Evolutionary conservation across 257 asterid species (phyloP).

Genomic region (Gentiana macrophylla): DNA sequence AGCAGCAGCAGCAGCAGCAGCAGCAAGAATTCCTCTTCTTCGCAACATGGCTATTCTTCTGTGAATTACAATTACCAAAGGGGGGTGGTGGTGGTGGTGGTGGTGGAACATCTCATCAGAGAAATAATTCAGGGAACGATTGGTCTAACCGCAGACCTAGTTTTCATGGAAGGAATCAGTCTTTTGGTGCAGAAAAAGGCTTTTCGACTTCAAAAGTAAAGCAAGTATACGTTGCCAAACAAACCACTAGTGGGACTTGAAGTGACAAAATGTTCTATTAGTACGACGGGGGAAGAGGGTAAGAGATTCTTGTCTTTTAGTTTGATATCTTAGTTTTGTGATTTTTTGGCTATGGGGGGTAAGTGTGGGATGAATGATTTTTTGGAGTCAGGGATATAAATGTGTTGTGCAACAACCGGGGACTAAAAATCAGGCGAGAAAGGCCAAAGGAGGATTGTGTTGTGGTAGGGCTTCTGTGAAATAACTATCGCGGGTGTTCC

Average conservation of each 20-base stretch:
- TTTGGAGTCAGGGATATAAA: no score
- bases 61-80: conserved; percentile 37
- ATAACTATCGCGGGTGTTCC: no score
- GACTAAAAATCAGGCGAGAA: no score
- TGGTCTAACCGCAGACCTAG: conserved; percentile 66
- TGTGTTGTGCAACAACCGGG: no score
- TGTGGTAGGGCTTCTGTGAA: no score
- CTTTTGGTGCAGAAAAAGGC: conserved; percentile 43
- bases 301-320: background rate
- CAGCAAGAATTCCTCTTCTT: conserved; percentile 7
- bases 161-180: conserved; percentile 65
- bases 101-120: conserved; percentile 31
- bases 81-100: conserved; percentile 17
- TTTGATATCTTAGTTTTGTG: no score
- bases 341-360: no score
- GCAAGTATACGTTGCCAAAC: conserved; percentile 89
- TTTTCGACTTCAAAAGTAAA: conserved; percentile 53
- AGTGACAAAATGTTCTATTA: conserved; percentile 10
- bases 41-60: conserved; percentile 32
- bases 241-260: conserved; percentile 35
- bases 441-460: no score
- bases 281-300: conserved; percentile 4
- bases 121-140: conserved; percentile 51
- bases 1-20: conserved; percentile 27
- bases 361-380: no score